Base-by-base conservation (phyloP, 352 stramenopile genomes). In the Phytophthora cactorum region DNA sequence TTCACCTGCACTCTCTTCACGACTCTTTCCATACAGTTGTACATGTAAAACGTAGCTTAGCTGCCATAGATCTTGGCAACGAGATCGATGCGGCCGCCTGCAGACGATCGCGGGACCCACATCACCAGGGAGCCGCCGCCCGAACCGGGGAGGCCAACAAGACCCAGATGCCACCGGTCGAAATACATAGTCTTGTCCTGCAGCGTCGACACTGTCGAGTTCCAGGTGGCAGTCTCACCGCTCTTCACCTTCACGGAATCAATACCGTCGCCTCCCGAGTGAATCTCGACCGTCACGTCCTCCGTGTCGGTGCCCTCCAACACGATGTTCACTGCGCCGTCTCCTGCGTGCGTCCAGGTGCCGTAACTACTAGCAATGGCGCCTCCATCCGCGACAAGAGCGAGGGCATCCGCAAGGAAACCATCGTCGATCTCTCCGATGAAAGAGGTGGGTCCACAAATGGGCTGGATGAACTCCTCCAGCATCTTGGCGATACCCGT, bases 141-240 rank as follows among this genome's bases (percentile, higher is more conserved):
- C 4, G 70, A 77, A n/a, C 75, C 75, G 3, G 73, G 68, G 10
- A 88, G 61, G 11, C 68, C 74, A 38, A 81, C 28, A 44, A 84
- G 68, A 45, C 72, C 75, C 14, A 70, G 70, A 32, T 73, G 79
- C 78, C 73, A 86, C 28, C 79, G 79, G 59, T 88, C 79, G 0
- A 88, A 63, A 67, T 88, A 88, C 59, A 86, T 56, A 2, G 72
- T 86, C 52, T 79, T 83, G 52, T 84, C 76, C 46, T 85, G 64
- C 52, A 87, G 58, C 3, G 45, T 63, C 1, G 67, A 43, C 27
- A 87, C 64, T 0, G 54, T 75, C 36, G 70, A 74, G 41, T 62
- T 80, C 79, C 79, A 87, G 3, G 61, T 59, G 36, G 71, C 68
- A 0, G 65, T 84, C 55, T 57, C 25, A 6, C 77, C 77, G 7